A percentile compares a stretch with the other conserved stretches of the same genome.
Conservation (phyloP, 1,139 yeast genomes). For the Yamadazyma dushanensis region DNA sequence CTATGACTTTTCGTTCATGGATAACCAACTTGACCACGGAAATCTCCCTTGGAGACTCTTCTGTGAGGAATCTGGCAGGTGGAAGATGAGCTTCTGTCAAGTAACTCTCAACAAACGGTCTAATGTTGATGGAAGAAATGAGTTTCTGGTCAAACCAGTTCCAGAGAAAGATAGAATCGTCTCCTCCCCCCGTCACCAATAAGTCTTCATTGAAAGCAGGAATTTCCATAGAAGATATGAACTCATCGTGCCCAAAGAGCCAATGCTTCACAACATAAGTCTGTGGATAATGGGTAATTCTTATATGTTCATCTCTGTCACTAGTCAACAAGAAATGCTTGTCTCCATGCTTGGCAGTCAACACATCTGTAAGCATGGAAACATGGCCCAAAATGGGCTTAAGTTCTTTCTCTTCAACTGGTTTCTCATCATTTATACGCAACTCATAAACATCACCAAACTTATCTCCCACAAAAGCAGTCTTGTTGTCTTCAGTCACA, state of each 20-base stretch:
- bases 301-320: constrained; percentile 95
- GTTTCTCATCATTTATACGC: constrained; percentile 31
- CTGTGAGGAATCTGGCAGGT: constrained; percentile 64
- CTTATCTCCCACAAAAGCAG: constrained; percentile 84
- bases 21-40: constrained; percentile 51
- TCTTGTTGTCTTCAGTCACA: constrained; percentile 50
- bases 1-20: constrained; percentile 34
- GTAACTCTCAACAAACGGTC: constrained; percentile 47
- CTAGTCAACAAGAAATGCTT: constrained; percentile 69
- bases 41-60: constrained; percentile 51
- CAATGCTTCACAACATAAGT: constrained; percentile 76
- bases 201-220: constrained; percentile 47
- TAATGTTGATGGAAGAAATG: constrained; percentile 50
- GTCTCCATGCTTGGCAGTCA: constrained; percentile 43
- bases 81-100: constrained; percentile 62
- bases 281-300: constrained; percentile 81
- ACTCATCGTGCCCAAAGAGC: constrained; percentile 86
- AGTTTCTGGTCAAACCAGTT: constrained; percentile 59
- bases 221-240: constrained; percentile 62
- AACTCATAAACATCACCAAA: constrained; percentile 90
- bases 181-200: constrained; percentile 90
- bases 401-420: constrained; percentile 41
- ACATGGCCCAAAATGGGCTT: constrained; percentile 91
- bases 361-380: constrained; percentile 84
- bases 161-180: constrained; percentile 75